These are phyloP conservation scores for Acorus gramineus DNA, from an alignment of 106 monocot species.

Conservation along the genomic window DNA sequence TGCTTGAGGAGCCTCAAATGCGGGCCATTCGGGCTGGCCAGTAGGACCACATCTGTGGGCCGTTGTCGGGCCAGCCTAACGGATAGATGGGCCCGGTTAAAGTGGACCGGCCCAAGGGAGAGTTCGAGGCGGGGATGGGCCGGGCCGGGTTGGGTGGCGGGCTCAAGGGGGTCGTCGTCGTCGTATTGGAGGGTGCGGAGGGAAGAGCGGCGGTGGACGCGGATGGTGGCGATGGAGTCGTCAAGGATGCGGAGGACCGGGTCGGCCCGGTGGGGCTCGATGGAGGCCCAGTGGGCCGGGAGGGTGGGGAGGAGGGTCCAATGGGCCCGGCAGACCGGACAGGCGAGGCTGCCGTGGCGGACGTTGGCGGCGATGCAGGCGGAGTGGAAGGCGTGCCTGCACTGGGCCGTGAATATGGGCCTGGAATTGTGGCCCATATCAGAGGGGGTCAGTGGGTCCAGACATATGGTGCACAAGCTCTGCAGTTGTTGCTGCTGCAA, in stretches of 20 bases:
- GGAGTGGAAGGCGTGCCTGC: slow-evolving; percentile 80
- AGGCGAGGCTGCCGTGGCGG: slow-evolving; percentile 66
- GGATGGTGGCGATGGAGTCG: slow-evolving; percentile 69
- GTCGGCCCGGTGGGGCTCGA: slow-evolving; percentile 16
- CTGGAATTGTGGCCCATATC: slow-evolving; percentile 3
- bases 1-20: slow-evolving; percentile 67
- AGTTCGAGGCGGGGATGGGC: slow-evolving; percentile 32
- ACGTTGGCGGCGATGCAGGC: slow-evolving; percentile 84
- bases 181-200: slow-evolving; percentile 57
- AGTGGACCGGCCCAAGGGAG: slow-evolving; percentile 15
- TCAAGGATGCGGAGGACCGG: slow-evolving; percentile 87
- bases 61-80: slow-evolving; percentile 42
- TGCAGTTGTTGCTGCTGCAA: slow-evolving; percentile 9
- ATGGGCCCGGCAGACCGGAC: slow-evolving; percentile 81
- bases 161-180: slow-evolving; percentile 74
- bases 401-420: slow-evolving; percentile 62
- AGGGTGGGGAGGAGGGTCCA: slow-evolving; percentile 73
- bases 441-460: slow-evolving; percentile 45
- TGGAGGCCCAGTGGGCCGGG: slow-evolving; percentile 12
- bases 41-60: slow-evolving; percentile 58
- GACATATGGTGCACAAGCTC: slow-evolving; percentile 68
- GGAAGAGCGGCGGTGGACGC: slow-evolving; percentile 71
- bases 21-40: slow-evolving; percentile 65
- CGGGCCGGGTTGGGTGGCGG: neutral
- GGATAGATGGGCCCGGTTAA: slow-evolving; percentile 29